Evolutionary conservation across 352 stramenopile genomes (phyloP).

Genomic region (Labyrinthula sp.): DNA sequence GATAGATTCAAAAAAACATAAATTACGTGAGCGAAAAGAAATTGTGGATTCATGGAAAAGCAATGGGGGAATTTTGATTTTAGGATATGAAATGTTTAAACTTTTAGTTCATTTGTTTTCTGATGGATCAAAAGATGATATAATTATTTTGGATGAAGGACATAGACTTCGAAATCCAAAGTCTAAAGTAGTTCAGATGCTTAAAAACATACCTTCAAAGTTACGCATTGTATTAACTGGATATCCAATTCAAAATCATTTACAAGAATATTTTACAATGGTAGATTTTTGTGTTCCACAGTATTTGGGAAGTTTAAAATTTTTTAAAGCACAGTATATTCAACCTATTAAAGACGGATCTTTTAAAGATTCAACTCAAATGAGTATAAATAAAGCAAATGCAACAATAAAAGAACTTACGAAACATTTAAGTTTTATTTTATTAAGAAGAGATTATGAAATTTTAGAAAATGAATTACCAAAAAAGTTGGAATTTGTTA

Average conservation of each 20-base stretch:
- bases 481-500: no score
- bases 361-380: constrained; percentile 51
- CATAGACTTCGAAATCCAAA: constrained; percentile 63
- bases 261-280: constrained; percentile 74
- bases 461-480: no score
- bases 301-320: constrained; percentile 49
- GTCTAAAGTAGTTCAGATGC: constrained; percentile 59
- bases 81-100: constrained; percentile 67
- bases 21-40: constrained; percentile 45
- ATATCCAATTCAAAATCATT: constrained; percentile 80
- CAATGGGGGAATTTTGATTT: constrained; percentile 54
- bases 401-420: no score
- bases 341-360: constrained; percentile 61
- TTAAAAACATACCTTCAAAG: constrained; percentile 51
- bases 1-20: no score
- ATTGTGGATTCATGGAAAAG: constrained; percentile 51
- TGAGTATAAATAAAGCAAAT: no score
- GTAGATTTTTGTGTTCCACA: constrained; percentile 59
- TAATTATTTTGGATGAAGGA: constrained; percentile 62
- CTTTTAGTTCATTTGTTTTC: constrained; percentile 47
- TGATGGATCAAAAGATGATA: constrained; percentile 47
- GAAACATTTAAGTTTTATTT: no score
- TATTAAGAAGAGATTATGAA: no score
- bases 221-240: constrained; percentile 74
- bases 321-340: constrained; percentile 67